Conservation (phyloP, 2,329 filamentous ascomycete genomes). For the Aureobasidium zeae region DNA sequence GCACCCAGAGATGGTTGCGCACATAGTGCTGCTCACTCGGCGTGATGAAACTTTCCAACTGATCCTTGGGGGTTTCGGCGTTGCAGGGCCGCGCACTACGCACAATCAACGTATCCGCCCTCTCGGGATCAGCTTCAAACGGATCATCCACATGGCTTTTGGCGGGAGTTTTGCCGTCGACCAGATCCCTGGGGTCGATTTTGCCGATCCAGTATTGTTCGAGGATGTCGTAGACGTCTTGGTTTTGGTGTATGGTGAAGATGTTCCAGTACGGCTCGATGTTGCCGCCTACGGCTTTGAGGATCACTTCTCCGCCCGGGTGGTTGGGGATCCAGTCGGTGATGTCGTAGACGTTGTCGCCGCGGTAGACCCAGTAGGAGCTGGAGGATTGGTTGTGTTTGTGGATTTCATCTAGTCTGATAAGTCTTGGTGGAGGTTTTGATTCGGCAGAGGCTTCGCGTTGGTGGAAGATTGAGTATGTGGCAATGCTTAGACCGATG, state of each 20-base stretch:
- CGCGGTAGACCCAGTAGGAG: slow-evolving; percentile 55
- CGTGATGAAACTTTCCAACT: slow-evolving; percentile 45
- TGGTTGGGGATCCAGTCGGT: slow-evolving; percentile 59
- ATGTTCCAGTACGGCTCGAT: slow-evolving; percentile 64
- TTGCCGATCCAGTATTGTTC: slow-evolving; percentile 56
- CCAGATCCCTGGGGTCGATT: slow-evolving; percentile 49
- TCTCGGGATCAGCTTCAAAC: slow-evolving; percentile 45
- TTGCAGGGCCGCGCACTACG: slow-evolving; percentile 51
- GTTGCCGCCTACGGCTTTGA: slow-evolving; percentile 54
- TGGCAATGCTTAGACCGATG: too few species aligned
- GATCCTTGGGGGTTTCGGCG: slow-evolving; percentile 48
- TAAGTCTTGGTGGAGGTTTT: not conserved
- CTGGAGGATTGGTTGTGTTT: slow-evolving; percentile 35
- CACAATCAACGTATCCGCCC: slow-evolving; percentile 44
- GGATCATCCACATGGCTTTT: slow-evolving; percentile 51
- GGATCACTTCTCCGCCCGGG: slow-evolving; percentile 59
- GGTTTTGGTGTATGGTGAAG: slow-evolving; percentile 58
- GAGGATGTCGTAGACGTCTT: slow-evolving; percentile 56
- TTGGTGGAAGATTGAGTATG: too few species aligned
- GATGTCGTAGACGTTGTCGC: slow-evolving; percentile 59
- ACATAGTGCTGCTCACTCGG: slow-evolving; percentile 50
- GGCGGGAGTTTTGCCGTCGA: slow-evolving; percentile 47
- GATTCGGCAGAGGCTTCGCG: too few species aligned
- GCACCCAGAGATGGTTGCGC: slow-evolving; percentile 57
- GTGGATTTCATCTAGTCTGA: slow-evolving; percentile 25